phyloP scores from a whole-genome alignment of 108 stramenopile species.

The Skeletonema menzelii region DNA sequence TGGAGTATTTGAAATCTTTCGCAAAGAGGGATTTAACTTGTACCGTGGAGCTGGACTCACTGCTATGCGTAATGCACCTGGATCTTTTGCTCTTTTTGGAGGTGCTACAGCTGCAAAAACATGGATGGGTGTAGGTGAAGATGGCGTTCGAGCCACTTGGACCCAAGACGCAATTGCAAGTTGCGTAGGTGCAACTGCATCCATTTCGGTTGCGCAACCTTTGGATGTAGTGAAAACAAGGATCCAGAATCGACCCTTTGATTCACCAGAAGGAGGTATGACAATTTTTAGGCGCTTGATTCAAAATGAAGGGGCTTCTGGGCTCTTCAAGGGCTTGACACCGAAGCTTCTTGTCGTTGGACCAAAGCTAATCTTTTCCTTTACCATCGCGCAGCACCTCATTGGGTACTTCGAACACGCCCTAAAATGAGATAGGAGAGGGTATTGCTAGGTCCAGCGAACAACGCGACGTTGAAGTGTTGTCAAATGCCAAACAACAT shows the following conservation, averaged over 20 bases:
- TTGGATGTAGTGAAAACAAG: slow-evolving; percentile 82
- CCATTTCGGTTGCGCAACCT: slow-evolving; percentile 72
- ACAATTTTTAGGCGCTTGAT: slow-evolving; percentile 63
- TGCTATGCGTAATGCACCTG: slow-evolving; percentile 76
- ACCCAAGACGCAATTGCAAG: slow-evolving; percentile 58
- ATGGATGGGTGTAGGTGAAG: slow-evolving; percentile 54
- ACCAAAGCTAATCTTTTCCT: slow-evolving; percentile 81
- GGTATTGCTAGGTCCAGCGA: not conserved
- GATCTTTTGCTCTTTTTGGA: slow-evolving; percentile 79
- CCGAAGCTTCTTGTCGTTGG: slow-evolving; percentile 82
- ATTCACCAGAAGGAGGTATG: slow-evolving; percentile 69
- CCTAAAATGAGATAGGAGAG: slow-evolving; percentile 22
- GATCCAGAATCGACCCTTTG: slow-evolving; percentile 73
- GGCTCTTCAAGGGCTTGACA: slow-evolving; percentile 78
- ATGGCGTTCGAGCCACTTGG: slow-evolving; percentile 51
- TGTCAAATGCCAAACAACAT: not conserved
- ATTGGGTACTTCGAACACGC: slow-evolving; percentile 61
- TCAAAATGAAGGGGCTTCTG: slow-evolving; percentile 64
- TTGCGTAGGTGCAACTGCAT: slow-evolving; percentile 57
- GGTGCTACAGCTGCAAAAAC: slow-evolving; percentile 65
- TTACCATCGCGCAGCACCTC: slow-evolving; percentile 79
- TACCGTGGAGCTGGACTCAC: slow-evolving; percentile 82
- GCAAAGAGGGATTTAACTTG: slow-evolving; percentile 55
- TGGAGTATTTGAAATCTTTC: slow-evolving; percentile 66
- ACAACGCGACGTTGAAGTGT: not conserved